Evolutionary conservation across 768 basidiomycete species (phyloP).

Genomic region (Megacollybia marginata): DNA sequence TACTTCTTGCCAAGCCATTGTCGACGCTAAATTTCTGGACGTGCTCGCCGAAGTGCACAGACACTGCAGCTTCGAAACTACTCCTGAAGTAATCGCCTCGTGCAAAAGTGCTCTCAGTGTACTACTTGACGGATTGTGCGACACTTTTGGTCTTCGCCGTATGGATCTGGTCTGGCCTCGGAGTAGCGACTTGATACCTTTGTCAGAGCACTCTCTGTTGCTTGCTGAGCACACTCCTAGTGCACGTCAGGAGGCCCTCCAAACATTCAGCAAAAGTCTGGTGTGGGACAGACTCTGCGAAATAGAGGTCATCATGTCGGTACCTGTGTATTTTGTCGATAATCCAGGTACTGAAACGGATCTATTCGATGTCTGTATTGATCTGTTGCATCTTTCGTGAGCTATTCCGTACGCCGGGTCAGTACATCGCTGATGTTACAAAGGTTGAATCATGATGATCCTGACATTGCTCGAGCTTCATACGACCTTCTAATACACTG

Average conservation of each 20-base stretch:
- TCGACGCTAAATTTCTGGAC: conserved; percentile 2
- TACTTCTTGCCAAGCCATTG: conserved; percentile 1
- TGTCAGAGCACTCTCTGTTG: neutral
- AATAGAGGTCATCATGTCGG: conserved; percentile 4
- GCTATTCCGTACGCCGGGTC: neutral
- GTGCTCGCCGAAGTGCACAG: neutral
- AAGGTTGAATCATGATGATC: no score
- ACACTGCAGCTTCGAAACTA: neutral
- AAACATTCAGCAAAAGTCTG: neutral
- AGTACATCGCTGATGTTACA: no score
- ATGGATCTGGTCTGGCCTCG: conserved; percentile 6
- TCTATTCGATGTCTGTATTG: conserved; percentile 5
- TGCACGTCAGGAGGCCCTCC: conserved; percentile 1
- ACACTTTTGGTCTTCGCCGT: neutral
- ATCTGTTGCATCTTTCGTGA: conserved; percentile 8
- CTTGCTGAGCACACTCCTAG: conserved; percentile 1
- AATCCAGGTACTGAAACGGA: conserved; percentile 1
- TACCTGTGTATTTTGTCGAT: neutral
- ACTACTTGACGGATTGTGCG: neutral
- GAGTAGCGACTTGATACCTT: neutral
- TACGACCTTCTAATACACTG: conserved; percentile 3
- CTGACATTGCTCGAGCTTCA: neutral
- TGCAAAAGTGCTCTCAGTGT: neutral
- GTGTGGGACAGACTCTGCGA: conserved; percentile 4
- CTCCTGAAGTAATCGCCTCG: neutral